Evolutionary conservation across 2,329 filamentous ascomycete genomes (phyloP), one percentile per base, ranked within the genome.

Genomic region (Stagonosporopsis chrysanthemi): DNA sequence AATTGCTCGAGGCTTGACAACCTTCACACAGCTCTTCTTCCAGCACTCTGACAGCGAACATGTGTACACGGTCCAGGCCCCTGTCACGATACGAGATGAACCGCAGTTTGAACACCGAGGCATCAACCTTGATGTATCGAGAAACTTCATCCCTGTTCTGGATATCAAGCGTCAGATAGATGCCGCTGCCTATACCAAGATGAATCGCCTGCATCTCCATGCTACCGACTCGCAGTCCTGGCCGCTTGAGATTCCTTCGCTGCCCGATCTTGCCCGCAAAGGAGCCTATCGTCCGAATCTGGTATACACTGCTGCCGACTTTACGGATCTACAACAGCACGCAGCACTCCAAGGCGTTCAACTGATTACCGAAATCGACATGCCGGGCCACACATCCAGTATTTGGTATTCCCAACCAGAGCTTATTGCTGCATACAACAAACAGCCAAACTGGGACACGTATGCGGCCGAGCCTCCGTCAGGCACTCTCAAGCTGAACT

Each of bases 171-270:
- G 87, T 47, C 91, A 88, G 50, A 90, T 97, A 63, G 90, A 96
- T 70, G 89, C 87, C 38, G 77, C 90, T 63, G 81, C 89, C 1
- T 92, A 87, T 84, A 91, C 88, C 79, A 95, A 96, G 79, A 84
- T 95, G 81, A 95, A 95, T 77, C 83, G 87, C 6, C 82, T 96
- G 53, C 91, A 95, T 76, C 80, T 94, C 51, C 91, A 96, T 79
- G 83, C 89, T 55, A 95, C 90, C 4, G 91, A 96, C 75, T 87
- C 89, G 15, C 91, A 96, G 75, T 90, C 90, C 4, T 96, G 91
- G 89, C 92, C 92, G 0, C 80, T 96, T 23, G 90, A 92, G 64
- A 88, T 96, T 46, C 90, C 90, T 1, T 77, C 89, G 2, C 77
- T 96, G 60, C 90, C 92, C 3, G 84, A 88, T 56, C 81, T 96